These are phyloP conservation scores for Petasospora rhodanensis DNA, from an alignment of 1,139 yeast species.

Conservation along the genomic window DNA sequence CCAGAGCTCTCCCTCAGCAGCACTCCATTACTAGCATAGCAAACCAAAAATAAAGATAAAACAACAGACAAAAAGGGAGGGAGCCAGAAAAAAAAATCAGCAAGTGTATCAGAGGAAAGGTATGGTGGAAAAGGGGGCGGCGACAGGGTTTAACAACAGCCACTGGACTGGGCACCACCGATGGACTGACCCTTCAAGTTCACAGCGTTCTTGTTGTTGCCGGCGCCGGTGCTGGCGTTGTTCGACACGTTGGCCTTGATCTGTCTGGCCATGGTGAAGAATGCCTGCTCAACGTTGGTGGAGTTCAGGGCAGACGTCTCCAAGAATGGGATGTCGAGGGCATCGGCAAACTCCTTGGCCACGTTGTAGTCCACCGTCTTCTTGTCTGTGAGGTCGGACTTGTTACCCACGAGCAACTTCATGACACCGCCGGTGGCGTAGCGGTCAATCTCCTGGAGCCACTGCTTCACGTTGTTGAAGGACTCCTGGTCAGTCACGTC, in stretches of 20 bases:
- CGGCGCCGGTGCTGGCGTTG: conserved; percentile 40
- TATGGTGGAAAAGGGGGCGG: neutral
- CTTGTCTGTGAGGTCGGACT: conserved; percentile 90
- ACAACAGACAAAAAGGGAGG: neutral
- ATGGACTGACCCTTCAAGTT: conserved; percentile 89
- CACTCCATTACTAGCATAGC: no score
- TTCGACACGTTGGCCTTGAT: conserved; percentile 94
- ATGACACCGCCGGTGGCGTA: conserved; percentile 97
- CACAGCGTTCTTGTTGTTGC: conserved; percentile 46
- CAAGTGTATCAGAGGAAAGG: neutral
- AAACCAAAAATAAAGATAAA: conserved; percentile 1
- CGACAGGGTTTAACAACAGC: conserved; percentile 62
- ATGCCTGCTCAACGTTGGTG: conserved; percentile 97
- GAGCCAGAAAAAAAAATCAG: neutral
- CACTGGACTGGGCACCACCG: conserved; percentile 56
- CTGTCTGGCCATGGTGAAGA: conserved; percentile 97
- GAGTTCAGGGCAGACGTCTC: conserved; percentile 96
- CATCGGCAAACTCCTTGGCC: conserved; percentile 97
- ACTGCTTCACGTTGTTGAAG: conserved; percentile 94
- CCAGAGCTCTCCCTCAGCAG: no score
- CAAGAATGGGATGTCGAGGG: conserved; percentile 89
- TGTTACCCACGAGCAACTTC: conserved; percentile 94
- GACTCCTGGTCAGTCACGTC: conserved; percentile 98
- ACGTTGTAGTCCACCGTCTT: conserved; percentile 94
- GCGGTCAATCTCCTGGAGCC: conserved; percentile 98